phyloP scores from a whole-genome alignment of 495 filamentous ascomycete genomes.

The Penicillium lagena region DNA sequence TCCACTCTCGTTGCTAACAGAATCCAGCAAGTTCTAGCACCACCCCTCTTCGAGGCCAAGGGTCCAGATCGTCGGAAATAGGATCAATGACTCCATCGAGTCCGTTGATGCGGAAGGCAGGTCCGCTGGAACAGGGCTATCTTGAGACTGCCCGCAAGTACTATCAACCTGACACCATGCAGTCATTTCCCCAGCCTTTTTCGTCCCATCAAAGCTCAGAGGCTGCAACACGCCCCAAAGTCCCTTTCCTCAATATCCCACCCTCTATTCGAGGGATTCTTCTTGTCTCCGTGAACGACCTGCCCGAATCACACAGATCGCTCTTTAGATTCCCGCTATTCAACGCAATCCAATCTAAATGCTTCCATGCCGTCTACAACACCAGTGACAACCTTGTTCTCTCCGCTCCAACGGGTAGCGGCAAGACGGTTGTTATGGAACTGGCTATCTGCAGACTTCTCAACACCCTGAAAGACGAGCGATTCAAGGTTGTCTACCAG shows the following conservation, averaged over 20 bases:
- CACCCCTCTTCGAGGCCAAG: conserved; percentile 15
- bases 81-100: conserved; percentile 18
- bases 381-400: conserved; percentile 81
- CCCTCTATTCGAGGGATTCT: conserved; percentile 57
- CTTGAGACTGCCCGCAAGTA: background rate
- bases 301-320: conserved; percentile 72
- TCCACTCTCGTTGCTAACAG: conserved; percentile 1
- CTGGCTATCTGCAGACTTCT: conserved; percentile 83
- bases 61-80: conserved; percentile 25
- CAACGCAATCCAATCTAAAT: conserved; percentile 90
- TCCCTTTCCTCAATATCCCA: conserved; percentile 22
- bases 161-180: background rate
- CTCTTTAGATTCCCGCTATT: conserved; percentile 79
- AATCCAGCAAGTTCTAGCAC: conserved; percentile 13
- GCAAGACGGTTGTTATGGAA: conserved; percentile 88
- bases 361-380: conserved; percentile 65
- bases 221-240: background rate
- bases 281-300: conserved; percentile 61
- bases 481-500: conserved; percentile 92
- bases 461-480: conserved; percentile 51
- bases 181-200: background rate
- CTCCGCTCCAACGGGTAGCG: conserved; percentile 86
- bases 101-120: conserved; percentile 16
- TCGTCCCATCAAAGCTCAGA: background rate
- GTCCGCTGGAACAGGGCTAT: background rate